Percentiles rank a stretch among this genome's conserved stretches.
Conservation (phyloP, 768 basidiomycete genomes). For the Psilocybe azurescens region DNA sequence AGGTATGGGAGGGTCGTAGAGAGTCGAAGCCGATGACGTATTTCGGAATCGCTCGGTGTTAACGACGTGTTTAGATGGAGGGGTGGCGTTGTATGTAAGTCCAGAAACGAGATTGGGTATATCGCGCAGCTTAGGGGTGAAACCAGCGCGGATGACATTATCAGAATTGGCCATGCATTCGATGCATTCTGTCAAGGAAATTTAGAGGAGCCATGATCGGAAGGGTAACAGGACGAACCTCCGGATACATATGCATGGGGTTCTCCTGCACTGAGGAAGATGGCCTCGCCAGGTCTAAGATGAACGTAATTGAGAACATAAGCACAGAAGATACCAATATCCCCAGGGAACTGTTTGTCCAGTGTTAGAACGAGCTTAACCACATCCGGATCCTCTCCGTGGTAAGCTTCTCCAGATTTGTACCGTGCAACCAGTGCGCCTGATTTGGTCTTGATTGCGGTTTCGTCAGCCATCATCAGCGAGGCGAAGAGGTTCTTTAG, state of each 20-base stretch:
- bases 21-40: slow-evolving; percentile 30
- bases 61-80: slow-evolving; percentile 73
- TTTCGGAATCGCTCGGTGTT: slow-evolving; percentile 54
- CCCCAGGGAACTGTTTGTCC: slow-evolving; percentile 82
- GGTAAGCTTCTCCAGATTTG: slow-evolving; percentile 40
- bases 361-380: slow-evolving; percentile 67
- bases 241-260: slow-evolving; percentile 97
- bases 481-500: slow-evolving; percentile 82
- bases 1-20: slow-evolving; percentile 92
- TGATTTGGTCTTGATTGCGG: slow-evolving; percentile 58
- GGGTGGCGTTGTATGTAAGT: slow-evolving; percentile 82
- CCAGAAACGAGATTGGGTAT: slow-evolving; percentile 87
- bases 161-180: slow-evolving; percentile 99
- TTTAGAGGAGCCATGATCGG: slow-evolving; percentile 8
- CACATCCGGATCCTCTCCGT: slow-evolving; percentile 49
- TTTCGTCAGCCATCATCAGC: slow-evolving; percentile 80
- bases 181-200: slow-evolving; percentile 75
- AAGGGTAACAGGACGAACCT: slow-evolving; percentile 53
- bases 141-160: slow-evolving; percentile 97
- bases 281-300: slow-evolving; percentile 84
- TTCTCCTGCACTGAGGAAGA: slow-evolving; percentile 94
- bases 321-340: slow-evolving; percentile 92
- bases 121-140: slow-evolving; percentile 96
- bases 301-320: slow-evolving; percentile 88
- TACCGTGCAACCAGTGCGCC: slow-evolving; percentile 67